A percentile compares a stretch with the other conserved stretches of the same genome.
Conservation (phyloP, 2,329 filamentous ascomycete species). For the Neofusicoccum kwambonambiense region DNA sequence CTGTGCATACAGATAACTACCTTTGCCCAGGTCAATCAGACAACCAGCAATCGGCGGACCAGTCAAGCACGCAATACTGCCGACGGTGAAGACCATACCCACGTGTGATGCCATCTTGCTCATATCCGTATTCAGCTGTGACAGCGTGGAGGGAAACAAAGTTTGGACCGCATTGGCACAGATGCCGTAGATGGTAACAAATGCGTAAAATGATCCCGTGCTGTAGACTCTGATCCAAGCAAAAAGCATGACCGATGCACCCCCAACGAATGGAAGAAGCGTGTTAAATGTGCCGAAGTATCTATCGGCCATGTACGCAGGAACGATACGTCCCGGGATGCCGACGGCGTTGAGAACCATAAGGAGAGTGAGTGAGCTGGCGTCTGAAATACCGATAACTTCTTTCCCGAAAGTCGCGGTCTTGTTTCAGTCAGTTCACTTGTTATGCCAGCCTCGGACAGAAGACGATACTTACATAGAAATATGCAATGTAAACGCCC, state of each 20-base stretch:
- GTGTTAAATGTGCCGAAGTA: neutral
- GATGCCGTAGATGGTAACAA: neutral
- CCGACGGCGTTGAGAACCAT: slow-evolving; percentile 45
- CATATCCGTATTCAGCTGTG: neutral
- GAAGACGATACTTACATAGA: no score
- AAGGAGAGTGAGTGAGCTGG: no score
- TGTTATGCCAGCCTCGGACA: no score
- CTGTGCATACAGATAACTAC: no score
- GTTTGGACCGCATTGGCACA: neutral
- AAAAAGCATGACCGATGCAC: neutral
- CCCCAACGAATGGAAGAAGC: neutral
- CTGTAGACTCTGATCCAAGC: neutral
- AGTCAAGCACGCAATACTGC: no score
- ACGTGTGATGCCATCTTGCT: neutral
- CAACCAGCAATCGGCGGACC: no score
- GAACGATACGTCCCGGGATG: slow-evolving; percentile 48
- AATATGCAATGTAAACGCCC: no score
- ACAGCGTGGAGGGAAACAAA: neutral
- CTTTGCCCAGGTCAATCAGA: no score
- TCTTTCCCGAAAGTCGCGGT: no score
- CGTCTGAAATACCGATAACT: no score
- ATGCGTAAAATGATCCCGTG: neutral
- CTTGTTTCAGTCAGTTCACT: no score
- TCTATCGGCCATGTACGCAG: neutral
- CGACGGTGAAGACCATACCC: no score